Evolutionary conservation across 2,329 filamentous ascomycete species (phyloP), one percentile per base, ranked within the genome.

Genomic region (Colletotrichum melonis): DNA sequence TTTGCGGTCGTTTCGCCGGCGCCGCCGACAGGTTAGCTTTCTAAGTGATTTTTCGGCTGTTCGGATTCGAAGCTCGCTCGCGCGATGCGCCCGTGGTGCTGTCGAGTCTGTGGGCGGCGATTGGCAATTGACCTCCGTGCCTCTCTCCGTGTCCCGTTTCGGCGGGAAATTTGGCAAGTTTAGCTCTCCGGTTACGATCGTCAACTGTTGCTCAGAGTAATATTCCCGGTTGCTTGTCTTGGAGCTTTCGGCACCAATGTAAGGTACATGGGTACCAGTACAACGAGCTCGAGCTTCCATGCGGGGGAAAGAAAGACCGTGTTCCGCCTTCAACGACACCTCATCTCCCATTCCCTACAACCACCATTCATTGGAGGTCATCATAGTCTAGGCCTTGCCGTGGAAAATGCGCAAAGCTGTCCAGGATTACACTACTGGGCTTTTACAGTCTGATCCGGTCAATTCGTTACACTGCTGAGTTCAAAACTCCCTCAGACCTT

Each of bases 1-100:
- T 75, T 82, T 76, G 22, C 22, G 19, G 19, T 26, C 11, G 28
- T 56, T 38, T n/a, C 46, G 46, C 49, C 56, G 49, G 7, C 59
- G 38, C 2, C 46, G 62, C 68, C 38, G 52, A 46, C n/a, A 46
- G 5, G 11, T 62, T 30, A 14, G 57, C 26, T 22, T 35, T 38
- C 9, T 5, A 11, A 42, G 46, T 64, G 60, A 42, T 49, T 11
- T 49, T 49, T 49, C 32, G 5, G 11, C 26, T 59, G 38, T 22
- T 56, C 8, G 12, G 46, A 46, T 30, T 42, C 46, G 19, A 57
- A 19, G 24, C 38, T 30, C 35, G 46, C 49, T 52, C 22, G 60
- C 67, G 42, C 5, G 38, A 52, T 64, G 52, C 35, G 35, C 46
- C 55, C 22, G 4, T 12, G 12, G 14, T 38, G 32, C 35, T 32